These are phyloP conservation scores for Aspergillus carbonarius DNA, from an alignment of 2,329 filamentous ascomycete genomes.

Conservation along the genomic window DNA sequence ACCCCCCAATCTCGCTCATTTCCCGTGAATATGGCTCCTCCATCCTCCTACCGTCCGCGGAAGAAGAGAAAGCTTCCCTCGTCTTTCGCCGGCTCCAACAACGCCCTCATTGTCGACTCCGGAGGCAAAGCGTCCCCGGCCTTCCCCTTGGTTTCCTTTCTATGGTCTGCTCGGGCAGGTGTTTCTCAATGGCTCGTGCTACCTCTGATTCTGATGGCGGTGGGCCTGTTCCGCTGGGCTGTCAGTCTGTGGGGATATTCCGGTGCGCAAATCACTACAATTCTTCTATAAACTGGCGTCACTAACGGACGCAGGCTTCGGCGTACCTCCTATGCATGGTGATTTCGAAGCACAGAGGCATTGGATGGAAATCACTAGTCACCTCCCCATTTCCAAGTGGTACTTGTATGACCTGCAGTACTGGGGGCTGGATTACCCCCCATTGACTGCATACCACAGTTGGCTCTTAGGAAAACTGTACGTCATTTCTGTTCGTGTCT, in stretches of 20 bases:
- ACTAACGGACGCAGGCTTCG: constrained; percentile 58
- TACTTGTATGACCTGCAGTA: constrained; percentile 96
- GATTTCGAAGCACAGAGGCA: constrained; percentile 98
- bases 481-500: constrained; percentile 27
- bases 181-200: constrained; percentile 92
- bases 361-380: constrained; percentile 96
- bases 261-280: constrained; percentile 53
- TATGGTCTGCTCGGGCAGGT: constrained; percentile 80
- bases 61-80: constrained; percentile 45
- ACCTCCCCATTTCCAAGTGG: constrained; percentile 90
- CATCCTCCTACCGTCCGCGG: constrained; percentile 44
- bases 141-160: constrained; percentile 89
- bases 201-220: constrained; percentile 82
- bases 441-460: constrained; percentile 96
- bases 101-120: constrained; percentile 45
- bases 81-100: constrained; percentile 38
- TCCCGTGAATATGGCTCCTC: constrained; percentile 28
- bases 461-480: constrained; percentile 86
- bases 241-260: constrained; percentile 94
- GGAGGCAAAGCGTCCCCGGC: constrained; percentile 59
- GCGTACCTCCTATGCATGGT: constrained; percentile 84
- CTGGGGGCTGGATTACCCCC: constrained; percentile 98
- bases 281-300: neutral
- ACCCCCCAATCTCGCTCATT: constrained; percentile 11
- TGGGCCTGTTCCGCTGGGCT: constrained; percentile 90